phyloP scores from a whole-genome alignment of 768 basidiomycete species.

The Suillus spraguei region DNA sequence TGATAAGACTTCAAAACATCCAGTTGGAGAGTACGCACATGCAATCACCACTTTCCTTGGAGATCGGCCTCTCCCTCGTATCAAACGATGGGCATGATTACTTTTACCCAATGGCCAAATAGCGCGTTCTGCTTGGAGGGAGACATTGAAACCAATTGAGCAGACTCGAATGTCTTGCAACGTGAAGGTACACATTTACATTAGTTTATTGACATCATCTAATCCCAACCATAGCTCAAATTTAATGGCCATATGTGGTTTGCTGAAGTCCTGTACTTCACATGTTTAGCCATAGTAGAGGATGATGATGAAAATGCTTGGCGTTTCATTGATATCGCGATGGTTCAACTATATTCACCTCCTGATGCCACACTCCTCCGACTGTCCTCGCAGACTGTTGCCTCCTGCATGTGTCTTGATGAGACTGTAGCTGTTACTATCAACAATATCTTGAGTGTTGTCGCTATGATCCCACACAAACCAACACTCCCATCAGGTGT shows the following conservation, averaged over 20 bases:
- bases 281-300: background rate
- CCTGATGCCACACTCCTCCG: conserved; percentile 21
- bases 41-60: background rate
- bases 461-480: conserved; percentile 28
- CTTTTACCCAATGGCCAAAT: conserved; percentile 27
- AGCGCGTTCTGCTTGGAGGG: conserved; percentile 6
- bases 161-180: conserved; percentile 8
- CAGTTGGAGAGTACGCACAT: background rate
- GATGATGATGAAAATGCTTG: background rate
- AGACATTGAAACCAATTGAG: background rate
- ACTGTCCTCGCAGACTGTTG: conserved; percentile 21
- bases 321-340: conserved; percentile 13
- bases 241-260: background rate
- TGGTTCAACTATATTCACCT: conserved; percentile 24
- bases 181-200: conserved; percentile 16
- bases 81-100: conserved; percentile 23
- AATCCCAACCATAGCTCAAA: background rate
- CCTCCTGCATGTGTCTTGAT: conserved; percentile 20
- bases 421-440: conserved; percentile 20
- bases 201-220: background rate
- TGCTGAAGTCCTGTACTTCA: conserved; percentile 10
- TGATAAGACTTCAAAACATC: fast-evolving
- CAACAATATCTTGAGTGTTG: conserved; percentile 18
- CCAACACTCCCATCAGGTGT: background rate
- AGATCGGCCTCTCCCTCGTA: background rate